Percentiles rank a stretch among this genome's conserved stretches.
These are phyloP conservation scores for Scedosporium boydii DNA, from an alignment of 2,329 filamentous ascomycete genomes.

Conservation along the genomic window DNA sequence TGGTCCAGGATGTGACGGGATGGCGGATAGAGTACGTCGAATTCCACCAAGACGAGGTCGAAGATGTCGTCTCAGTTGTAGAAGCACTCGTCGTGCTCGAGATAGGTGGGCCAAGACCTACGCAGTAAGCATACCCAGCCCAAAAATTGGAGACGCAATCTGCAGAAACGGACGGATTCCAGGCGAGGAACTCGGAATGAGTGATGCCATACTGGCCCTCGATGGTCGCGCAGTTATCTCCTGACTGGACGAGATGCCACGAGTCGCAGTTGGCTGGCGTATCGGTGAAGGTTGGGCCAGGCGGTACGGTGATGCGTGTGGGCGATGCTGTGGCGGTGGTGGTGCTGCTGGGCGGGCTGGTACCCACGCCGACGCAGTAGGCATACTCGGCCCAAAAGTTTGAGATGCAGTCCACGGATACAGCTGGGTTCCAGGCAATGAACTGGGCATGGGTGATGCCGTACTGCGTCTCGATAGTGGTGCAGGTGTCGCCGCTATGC, in stretches of 20 bases:
- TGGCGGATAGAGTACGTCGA: neutral
- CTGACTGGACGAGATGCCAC: slow-evolving; percentile 7
- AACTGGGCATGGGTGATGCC: slow-evolving; percentile 15
- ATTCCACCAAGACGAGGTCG: neutral
- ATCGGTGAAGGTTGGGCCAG: slow-evolving; percentile 14
- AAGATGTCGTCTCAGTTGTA: neutral
- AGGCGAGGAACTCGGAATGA: slow-evolving; percentile 16
- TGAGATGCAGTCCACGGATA: slow-evolving; percentile 14
- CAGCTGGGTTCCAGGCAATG: slow-evolving; percentile 17
- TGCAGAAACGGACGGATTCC: slow-evolving; percentile 15
- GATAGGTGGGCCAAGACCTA: slow-evolving; percentile 9
- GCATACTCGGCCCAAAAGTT: slow-evolving; percentile 16
- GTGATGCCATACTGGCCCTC: slow-evolving; percentile 9
- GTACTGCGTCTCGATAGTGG: neutral
- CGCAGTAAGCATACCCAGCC: slow-evolving; percentile 17
- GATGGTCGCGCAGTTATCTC: neutral
- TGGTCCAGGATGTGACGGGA: neutral
- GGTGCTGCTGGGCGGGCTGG: neutral
- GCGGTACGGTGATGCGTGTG: neutral
- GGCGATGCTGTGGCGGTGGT: too few species aligned
- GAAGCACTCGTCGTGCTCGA: neutral
- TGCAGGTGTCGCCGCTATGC: neutral
- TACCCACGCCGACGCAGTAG: slow-evolving; percentile 17
- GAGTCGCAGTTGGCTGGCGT: slow-evolving; percentile 10
- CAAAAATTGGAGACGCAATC: slow-evolving; percentile 18